These are phyloP conservation scores for Coemansia sp. DNA, from an alignment of 192 early-diverging fungal genomes.

Conservation along the genomic window DNA sequence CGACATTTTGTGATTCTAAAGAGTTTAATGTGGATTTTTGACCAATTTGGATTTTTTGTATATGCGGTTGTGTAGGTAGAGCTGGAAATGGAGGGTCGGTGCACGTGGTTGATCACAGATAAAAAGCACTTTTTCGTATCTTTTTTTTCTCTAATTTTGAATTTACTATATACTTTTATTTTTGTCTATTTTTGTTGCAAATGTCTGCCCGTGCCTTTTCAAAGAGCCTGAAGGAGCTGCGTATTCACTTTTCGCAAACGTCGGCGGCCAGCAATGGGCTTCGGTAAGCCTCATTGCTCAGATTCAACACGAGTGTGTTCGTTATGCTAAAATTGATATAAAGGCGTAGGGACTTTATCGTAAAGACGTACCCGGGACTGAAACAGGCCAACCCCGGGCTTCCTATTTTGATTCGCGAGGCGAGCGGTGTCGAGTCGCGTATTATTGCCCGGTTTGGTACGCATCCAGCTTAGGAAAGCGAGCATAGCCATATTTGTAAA, in stretches of 20 bases:
- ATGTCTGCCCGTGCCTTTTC: slow-evolving; percentile 51
- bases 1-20: background rate
- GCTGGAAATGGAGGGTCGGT: background rate
- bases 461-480: background rate
- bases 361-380: slow-evolving; percentile 73
- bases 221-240: slow-evolving; percentile 80
- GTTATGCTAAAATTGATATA: no score
- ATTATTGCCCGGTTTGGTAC: slow-evolving; percentile 90
- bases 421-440: slow-evolving; percentile 75
- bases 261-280: slow-evolving; percentile 73
- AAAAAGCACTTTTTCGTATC: background rate
- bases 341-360: slow-evolving; percentile 73
- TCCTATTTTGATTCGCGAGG: slow-evolving; percentile 90
- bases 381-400: slow-evolving; percentile 84
- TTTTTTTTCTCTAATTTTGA: background rate
- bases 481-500: background rate
- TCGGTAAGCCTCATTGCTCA: slow-evolving; percentile 54
- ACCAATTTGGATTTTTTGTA: background rate
- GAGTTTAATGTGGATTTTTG: no score
- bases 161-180: background rate
- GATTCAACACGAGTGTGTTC: background rate
- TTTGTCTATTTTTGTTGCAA: slow-evolving; percentile 2
- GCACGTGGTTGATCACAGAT: background rate
- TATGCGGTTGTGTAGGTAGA: background rate
- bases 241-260: slow-evolving; percentile 85